Base-by-base conservation (phyloP, 768 basidiomycete species). In the Lanmaoa pseudosensibilis region DNA sequence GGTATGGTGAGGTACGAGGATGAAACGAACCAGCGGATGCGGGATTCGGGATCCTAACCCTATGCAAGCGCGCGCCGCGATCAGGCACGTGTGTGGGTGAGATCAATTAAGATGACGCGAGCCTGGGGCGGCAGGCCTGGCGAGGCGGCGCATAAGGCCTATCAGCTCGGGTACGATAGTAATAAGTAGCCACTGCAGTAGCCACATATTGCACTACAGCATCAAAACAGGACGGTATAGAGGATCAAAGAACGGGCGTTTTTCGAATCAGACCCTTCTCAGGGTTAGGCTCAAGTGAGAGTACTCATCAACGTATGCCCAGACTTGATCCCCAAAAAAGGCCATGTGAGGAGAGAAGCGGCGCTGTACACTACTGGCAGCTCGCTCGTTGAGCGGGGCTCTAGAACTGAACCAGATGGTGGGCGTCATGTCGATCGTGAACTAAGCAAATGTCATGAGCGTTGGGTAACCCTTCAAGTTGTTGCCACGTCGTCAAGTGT, bases 11-110 rank as follows among this genome's bases (percentile, higher is more conserved):
- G 27, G 30, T 23, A n/a, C 23, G 47, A 32, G 6, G 34, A n/a
- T 54, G 56, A 63, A 66, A 59, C 60, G 43, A 57, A 54, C 58
- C 47, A 36, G 6, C 10, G n/a, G 34, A 30, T 36, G 10, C 30
- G 41, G 43, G 36, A 27, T 25, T 23, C 45, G 21, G 39, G n/a
- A 21, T 27, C 10, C 32, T 47, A 34, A 4, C 36, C 32, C 18
- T 43, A 10, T 32, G 38, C 36, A 32, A 36, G 40, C 23, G 44
- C 5, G 25, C 50, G 62, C 49, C 38, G 54, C 38, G 34, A 8
- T 40, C 60, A 65, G 63, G 63, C 19, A 63, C 63, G 41, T 19
- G 52, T 19, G 52, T 30, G 16, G 18, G 32, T 6, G n/a, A 19
- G 18, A 21, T 36, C 52, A 52, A 47, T 65, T 57, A 46, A 49